A percentile compares a stretch with the other conserved stretches of the same genome.
These are phyloP conservation scores for Leishmania gerbilli DNA, from an alignment of 208 protist species.

Conservation along the genomic window DNA sequence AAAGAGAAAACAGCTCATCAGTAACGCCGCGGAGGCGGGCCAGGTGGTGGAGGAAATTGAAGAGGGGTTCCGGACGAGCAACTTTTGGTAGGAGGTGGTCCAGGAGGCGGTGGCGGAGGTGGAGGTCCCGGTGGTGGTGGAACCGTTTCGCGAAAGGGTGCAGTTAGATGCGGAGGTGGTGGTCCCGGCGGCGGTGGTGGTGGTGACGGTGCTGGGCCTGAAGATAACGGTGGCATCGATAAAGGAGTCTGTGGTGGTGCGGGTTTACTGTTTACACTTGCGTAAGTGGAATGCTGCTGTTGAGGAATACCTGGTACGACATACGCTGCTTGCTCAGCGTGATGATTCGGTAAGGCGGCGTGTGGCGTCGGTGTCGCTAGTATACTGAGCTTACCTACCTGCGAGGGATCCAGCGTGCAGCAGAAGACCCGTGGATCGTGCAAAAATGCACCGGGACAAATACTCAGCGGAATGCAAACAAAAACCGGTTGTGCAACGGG, in stretches of 20 bases:
- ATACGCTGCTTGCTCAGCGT: not conserved
- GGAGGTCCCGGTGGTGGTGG: not conserved
- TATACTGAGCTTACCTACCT: conserved; percentile 40
- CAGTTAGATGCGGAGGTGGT: conserved; percentile 1
- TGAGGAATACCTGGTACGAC: not conserved
- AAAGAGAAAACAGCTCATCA: not conserved
- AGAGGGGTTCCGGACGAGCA: conserved; percentile 11
- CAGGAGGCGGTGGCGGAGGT: conserved; percentile 24
- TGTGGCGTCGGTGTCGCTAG: conserved; percentile 2
- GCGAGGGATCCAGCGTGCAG: conserved; percentile 44
- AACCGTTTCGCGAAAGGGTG: not conserved
- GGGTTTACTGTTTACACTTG: not conserved
- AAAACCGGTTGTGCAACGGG: conserved; percentile 22
- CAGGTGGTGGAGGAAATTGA: conserved; percentile 14
- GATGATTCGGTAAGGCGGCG: not conserved
- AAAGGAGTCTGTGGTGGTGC: not conserved
- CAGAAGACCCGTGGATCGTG: conserved; percentile 66
- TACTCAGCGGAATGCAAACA: conserved; percentile 60
- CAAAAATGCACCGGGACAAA: conserved; percentile 58
- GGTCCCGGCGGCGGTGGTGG: conserved; percentile 27
- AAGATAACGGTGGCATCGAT: not conserved
- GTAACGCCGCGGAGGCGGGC: conserved; percentile 16
- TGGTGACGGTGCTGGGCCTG: conserved; percentile 16
- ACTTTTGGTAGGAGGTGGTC: conserved; percentile 4
- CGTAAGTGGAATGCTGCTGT: not conserved